Evolutionary conservation across 208 protist species (phyloP).

Genomic region (Acanthamoeba quina): DNA sequence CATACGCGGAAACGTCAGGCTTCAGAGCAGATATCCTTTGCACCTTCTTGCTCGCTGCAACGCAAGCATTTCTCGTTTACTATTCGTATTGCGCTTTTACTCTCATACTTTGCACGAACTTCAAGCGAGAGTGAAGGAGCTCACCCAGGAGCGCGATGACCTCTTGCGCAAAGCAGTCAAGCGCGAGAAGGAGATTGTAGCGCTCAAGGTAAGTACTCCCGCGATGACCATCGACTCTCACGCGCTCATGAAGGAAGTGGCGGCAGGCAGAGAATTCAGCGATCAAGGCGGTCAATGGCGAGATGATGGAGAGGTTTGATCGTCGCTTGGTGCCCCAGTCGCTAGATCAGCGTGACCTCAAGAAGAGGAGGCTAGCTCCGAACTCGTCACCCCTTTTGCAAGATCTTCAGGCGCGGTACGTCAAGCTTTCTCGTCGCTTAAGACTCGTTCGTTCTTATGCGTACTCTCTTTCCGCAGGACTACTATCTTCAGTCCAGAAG

Average conservation of each 20-base stretch:
- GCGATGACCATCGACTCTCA: background rate
- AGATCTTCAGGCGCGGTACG: background rate
- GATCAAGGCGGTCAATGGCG: background rate
- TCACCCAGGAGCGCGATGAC: background rate
- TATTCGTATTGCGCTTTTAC: background rate
- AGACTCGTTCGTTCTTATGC: background rate
- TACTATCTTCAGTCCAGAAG: background rate
- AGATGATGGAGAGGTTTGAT: background rate
- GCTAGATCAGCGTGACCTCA: background rate
- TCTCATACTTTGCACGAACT: background rate
- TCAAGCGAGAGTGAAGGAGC: background rate
- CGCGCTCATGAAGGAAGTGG: background rate
- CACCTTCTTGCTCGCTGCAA: background rate
- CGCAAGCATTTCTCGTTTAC: no score
- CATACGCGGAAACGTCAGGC: slow-evolving; percentile 36
- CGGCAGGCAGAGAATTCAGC: background rate
- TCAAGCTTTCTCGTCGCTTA: background rate
- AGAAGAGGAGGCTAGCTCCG: background rate
- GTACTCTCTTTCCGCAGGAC: background rate
- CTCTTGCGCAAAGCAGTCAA: background rate
- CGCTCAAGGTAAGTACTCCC: background rate
- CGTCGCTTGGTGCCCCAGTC: background rate
- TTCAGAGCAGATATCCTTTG: slow-evolving; percentile 56
- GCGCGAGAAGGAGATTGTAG: slow-evolving; percentile 10
- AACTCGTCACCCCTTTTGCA: background rate